Conservation (phyloP, 2,329 filamentous ascomycete genomes). For the Davidsoniella virescens region DNA sequence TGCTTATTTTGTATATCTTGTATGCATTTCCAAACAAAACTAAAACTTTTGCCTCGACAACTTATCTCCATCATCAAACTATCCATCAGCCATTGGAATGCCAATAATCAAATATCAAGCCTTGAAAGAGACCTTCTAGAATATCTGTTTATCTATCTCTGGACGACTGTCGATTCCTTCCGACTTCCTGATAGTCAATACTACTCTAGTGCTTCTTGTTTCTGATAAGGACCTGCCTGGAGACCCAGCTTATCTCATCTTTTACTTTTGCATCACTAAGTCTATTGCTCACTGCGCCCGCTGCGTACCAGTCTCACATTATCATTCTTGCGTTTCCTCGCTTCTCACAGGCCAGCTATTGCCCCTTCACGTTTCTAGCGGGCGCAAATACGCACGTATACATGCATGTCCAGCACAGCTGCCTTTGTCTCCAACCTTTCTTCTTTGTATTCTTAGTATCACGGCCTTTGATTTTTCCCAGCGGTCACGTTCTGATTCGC, state of each 20-base stretch:
- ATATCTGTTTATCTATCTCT: too few species aligned
- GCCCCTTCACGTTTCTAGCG: slow-evolving; percentile 2
- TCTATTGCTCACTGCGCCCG: slow-evolving; percentile 8
- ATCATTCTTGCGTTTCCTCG: background rate
- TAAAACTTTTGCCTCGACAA: too few species aligned
- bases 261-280: slow-evolving; percentile 6
- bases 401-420: too few species aligned
- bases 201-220: background rate
- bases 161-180: background rate
- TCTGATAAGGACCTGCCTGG: slow-evolving; percentile 6
- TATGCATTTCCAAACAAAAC: too few species aligned
- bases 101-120: too few species aligned
- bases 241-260: slow-evolving; percentile 9
- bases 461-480: too few species aligned
- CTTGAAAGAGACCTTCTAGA: too few species aligned
- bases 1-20: too few species aligned
- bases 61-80: too few species aligned
- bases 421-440: background rate
- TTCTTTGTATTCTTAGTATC: background rate
- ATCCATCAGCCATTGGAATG: too few species aligned
- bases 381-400: slow-evolving; percentile 5
- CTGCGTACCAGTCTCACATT: background rate
- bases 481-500: too few species aligned
- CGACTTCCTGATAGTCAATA: background rate
- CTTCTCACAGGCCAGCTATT: background rate